Conservation (phyloP, 805 yeast genomes). For the Yarrowia divulgata region DNA sequence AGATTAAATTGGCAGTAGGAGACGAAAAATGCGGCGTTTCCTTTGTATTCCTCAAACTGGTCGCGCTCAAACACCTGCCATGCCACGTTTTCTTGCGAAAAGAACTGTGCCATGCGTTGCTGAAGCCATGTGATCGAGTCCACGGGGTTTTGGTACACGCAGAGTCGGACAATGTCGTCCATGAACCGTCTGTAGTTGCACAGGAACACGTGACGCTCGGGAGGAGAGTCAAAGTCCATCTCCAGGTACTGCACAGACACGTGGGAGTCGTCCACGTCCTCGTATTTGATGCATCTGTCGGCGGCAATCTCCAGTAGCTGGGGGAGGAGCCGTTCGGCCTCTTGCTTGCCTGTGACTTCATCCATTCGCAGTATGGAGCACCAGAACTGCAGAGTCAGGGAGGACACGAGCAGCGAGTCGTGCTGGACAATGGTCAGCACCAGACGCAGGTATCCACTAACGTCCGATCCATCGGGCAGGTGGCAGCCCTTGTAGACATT, state of each 20-base stretch:
- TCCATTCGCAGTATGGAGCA: constrained; percentile 85
- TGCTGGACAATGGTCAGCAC: constrained; percentile 83
- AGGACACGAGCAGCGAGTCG: constrained; percentile 87
- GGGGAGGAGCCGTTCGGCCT: constrained; percentile 64
- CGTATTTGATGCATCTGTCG: constrained; percentile 76
- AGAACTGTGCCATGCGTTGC: constrained; percentile 71
- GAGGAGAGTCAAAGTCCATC: constrained; percentile 86
- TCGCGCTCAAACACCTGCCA: constrained; percentile 63
- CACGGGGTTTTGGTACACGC: constrained; percentile 84
- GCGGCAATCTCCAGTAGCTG: constrained; percentile 78
- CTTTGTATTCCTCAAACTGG: constrained; percentile 59
- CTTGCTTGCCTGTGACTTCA: constrained; percentile 55
- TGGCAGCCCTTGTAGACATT: constrained; percentile 55
- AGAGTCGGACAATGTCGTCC: constrained; percentile 88
- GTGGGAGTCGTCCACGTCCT: constrained; percentile 69
- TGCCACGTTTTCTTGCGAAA: constrained; percentile 69
- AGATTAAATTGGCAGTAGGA: constrained; percentile 84
- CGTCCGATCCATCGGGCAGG: constrained; percentile 64
- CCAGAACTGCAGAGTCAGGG: constrained; percentile 93
- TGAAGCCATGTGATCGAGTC: constrained; percentile 86
- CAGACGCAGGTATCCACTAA: constrained; percentile 71
- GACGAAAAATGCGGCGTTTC: constrained; percentile 68
- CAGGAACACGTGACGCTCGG: constrained; percentile 79
- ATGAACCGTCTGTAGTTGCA: constrained; percentile 80
- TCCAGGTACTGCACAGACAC: constrained; percentile 70